These are phyloP conservation scores for Aspergillus ochraceus DNA, from an alignment of 2,329 filamentous ascomycete genomes.

Conservation along the genomic window DNA sequence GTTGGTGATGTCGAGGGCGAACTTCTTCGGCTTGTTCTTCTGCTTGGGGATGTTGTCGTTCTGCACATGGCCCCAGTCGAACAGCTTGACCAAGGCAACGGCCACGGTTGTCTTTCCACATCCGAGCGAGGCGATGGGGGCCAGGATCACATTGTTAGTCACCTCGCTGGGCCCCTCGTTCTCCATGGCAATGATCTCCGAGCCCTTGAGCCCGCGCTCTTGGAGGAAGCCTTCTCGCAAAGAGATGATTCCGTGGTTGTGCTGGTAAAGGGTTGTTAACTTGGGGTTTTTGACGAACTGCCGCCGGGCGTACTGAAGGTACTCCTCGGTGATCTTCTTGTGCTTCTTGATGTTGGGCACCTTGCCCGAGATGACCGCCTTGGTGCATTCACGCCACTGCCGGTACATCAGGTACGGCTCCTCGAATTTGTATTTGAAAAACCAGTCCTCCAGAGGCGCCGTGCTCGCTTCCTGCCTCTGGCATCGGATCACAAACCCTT, in stretches of 20 bases:
- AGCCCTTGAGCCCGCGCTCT: conserved; percentile 79
- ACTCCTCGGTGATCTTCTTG: conserved; percentile 83
- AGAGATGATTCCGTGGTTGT: conserved; percentile 93
- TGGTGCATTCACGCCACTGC: conserved; percentile 97
- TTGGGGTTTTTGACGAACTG: conserved; percentile 68
- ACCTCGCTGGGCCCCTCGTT: conserved; percentile 55
- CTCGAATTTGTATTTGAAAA: conserved; percentile 99
- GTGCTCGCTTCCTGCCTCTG: conserved; percentile 56
- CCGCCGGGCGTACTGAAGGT: conserved; percentile 76
- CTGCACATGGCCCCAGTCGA: conserved; percentile 89
- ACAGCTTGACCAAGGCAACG: conserved; percentile 76
- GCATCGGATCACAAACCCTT: conserved; percentile 95
- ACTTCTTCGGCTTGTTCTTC: conserved; percentile 70
- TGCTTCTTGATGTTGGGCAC: conserved; percentile 83
- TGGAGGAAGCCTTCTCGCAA: conserved; percentile 84
- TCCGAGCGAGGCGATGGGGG: conserved; percentile 88
- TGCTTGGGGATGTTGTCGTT: conserved; percentile 93
- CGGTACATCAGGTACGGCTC: conserved; percentile 98
- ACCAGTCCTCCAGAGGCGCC: conserved; percentile 80
- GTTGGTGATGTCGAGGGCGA: conserved; percentile 69
- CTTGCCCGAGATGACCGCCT: conserved; percentile 75
- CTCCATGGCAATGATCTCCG: conserved; percentile 79
- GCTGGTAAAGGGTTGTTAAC: conserved; percentile 70
- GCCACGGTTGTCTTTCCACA: conserved; percentile 96
- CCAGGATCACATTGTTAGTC: conserved; percentile 71